A percentile compares a stretch with the other conserved stretches of the same genome.
These are phyloP conservation scores for Lojkania enalia DNA, from an alignment of 2,329 filamentous ascomycete genomes.

Conservation along the genomic window DNA sequence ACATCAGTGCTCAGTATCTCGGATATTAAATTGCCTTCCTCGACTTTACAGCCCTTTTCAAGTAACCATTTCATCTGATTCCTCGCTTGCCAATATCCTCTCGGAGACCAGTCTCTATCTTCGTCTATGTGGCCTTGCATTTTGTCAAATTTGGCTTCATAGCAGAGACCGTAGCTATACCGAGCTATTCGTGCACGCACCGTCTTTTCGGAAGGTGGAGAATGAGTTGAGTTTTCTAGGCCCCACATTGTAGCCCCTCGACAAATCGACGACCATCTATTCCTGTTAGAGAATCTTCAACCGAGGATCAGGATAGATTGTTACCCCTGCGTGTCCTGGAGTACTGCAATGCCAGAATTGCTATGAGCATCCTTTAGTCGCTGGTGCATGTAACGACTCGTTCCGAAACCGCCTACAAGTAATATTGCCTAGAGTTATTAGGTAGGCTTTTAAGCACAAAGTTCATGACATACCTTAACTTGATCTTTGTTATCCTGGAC, in stretches of 20 bases:
- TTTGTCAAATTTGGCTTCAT: background rate
- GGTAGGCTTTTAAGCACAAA: background rate
- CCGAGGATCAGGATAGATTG: background rate
- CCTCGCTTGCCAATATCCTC: background rate
- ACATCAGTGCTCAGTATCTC: background rate
- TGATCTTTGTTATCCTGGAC: conserved; percentile 8
- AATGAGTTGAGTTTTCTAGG: conserved; percentile 11
- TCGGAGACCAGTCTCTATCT: background rate
- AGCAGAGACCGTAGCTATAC: conserved; percentile 9
- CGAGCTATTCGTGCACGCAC: conserved; percentile 9
- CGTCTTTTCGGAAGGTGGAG: conserved; percentile 1
- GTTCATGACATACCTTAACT: conserved; percentile 5
- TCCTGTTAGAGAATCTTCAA: background rate
- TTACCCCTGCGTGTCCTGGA: conserved; percentile 4
- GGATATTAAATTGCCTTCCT: conserved; percentile 1
- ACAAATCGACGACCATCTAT: conserved; percentile 14
- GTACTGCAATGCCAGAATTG: conserved; percentile 6
- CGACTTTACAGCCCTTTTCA: conserved; percentile 4
- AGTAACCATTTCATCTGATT: conserved; percentile 9
- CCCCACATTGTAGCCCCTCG: conserved; percentile 16
- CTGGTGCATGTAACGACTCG: conserved; percentile 15
- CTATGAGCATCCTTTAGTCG: conserved; percentile 6
- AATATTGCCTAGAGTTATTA: conserved; percentile 9
- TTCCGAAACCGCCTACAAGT: conserved; percentile 17
- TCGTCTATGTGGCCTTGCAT: conserved; percentile 1